These are phyloP conservation scores for Thecaphora thlaspeos DNA, from an alignment of 1,284 basidiomycete genomes.

Conservation along the genomic window DNA sequence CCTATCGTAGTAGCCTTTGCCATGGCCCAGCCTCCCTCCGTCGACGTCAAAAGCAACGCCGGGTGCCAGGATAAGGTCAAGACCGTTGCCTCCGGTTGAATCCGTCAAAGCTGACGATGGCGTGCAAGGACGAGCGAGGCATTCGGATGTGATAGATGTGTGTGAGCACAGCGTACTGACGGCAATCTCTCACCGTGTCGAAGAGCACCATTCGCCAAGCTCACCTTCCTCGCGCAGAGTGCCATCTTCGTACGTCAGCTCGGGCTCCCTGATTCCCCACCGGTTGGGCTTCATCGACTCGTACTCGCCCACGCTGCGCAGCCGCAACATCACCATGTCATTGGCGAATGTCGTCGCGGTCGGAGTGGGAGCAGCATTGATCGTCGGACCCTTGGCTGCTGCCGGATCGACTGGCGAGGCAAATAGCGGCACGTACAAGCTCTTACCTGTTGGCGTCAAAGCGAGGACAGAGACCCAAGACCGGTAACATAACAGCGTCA, in stretches of 20 bases:
- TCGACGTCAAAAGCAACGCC: constrained; percentile 58
- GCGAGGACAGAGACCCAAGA: no score
- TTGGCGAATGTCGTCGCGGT: constrained; percentile 38
- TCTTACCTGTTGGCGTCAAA: no score
- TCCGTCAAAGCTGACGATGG: constrained; percentile 43
- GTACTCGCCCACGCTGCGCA: constrained; percentile 48
- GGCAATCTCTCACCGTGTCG: no score
- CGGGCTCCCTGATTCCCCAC: constrained; percentile 59
- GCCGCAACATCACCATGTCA: constrained; percentile 59
- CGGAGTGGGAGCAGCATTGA: constrained; percentile 9
- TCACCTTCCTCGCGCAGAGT: constrained; percentile 33
- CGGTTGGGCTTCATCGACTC: constrained; percentile 52
- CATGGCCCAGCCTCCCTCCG: constrained; percentile 58
- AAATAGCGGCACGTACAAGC: constrained; percentile 58
- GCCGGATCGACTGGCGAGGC: constrained; percentile 40
- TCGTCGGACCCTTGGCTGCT: constrained; percentile 14
- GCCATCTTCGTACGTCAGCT: constrained; percentile 38
- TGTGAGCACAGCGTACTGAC: constrained; percentile 11
- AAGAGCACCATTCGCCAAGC: not conserved
- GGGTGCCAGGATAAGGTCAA: constrained; percentile 59
- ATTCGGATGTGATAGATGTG: constrained; percentile 3
- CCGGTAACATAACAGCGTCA: no score
- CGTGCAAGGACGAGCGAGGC: not conserved
- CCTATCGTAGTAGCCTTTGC: constrained; percentile 60
- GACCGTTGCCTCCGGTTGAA: constrained; percentile 44